These are phyloP conservation scores for Sporisorium reilianum DNA, from an alignment of 1,284 basidiomycete species.

Conservation along the genomic window DNA sequence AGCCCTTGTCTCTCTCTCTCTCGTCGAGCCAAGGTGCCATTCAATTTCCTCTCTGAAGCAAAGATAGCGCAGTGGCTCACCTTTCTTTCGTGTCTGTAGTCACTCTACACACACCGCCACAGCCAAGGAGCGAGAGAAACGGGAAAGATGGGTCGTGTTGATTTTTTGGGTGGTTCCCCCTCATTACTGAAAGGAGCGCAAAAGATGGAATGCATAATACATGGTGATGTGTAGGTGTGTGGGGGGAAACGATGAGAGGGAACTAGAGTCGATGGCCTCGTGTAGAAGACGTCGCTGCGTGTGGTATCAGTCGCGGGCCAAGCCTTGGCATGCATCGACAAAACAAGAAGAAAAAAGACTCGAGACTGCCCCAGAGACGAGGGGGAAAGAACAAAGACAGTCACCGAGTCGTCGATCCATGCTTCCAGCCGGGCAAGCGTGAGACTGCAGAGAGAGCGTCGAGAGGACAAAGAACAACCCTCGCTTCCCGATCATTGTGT, in stretches of 20 bases:
- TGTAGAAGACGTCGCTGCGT: not conserved
- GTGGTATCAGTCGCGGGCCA: slow-evolving; percentile 16
- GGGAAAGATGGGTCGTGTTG: slow-evolving; percentile 32
- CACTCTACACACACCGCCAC: not conserved
- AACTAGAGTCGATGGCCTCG: not conserved
- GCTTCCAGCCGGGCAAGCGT: slow-evolving; percentile 4
- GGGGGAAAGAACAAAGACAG: slow-evolving; percentile 30
- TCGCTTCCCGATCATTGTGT: slow-evolving; percentile 6
- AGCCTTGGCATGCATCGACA: slow-evolving; percentile 8
- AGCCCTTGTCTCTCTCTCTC: too few species aligned
- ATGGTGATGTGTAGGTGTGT: slow-evolving; percentile 9
- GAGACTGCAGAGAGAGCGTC: slow-evolving; percentile 14
- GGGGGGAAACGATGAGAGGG: slow-evolving; percentile 2
- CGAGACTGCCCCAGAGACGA: slow-evolving; percentile 39
- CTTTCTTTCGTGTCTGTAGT: too few species aligned
- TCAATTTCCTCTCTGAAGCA: too few species aligned
- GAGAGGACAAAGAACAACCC: not conserved
- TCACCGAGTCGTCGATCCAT: slow-evolving; percentile 24
- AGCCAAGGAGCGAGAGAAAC: not conserved
- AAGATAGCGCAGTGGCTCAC: too few species aligned
- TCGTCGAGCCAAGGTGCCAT: too few species aligned
- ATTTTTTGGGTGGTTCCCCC: slow-evolving; percentile 45
- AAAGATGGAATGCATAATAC: slow-evolving; percentile 39
- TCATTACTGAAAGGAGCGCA: slow-evolving; percentile 38
- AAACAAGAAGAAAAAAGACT: slow-evolving; percentile 5